Conservation (phyloP, 1,284 basidiomycete genomes). For the Cryptococcus jaspeensis region DNA sequence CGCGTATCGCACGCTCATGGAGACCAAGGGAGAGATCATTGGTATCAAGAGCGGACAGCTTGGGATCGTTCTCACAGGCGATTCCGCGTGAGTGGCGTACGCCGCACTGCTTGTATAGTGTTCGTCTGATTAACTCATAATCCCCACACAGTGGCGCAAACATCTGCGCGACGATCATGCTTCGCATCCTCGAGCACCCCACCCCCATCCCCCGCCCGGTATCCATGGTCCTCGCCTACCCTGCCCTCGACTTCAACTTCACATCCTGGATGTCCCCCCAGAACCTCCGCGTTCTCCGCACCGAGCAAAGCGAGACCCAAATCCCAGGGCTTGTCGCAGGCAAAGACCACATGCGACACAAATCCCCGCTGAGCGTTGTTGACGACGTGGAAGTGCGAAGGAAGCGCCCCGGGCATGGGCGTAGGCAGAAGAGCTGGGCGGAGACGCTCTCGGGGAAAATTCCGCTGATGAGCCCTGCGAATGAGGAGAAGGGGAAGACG, state of each 20-base stretch:
- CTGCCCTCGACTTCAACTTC: conserved; percentile 88
- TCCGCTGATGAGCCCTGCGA: conserved; percentile 25
- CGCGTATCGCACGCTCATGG: conserved; percentile 74
- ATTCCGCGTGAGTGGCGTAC: conserved; percentile 74
- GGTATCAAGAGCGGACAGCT: conserved; percentile 71
- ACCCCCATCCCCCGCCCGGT: conserved; percentile 60
- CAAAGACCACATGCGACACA: conserved; percentile 83
- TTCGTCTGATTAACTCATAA: neutral
- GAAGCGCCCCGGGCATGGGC: conserved; percentile 45
- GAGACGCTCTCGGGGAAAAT: conserved; percentile 46
- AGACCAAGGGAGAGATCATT: conserved; percentile 74
- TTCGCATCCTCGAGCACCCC: conserved; percentile 72
- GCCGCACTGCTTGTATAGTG: neutral
- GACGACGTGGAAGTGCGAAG: conserved; percentile 56
- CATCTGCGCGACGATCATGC: conserved; percentile 75
- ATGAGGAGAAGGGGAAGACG: conserved; percentile 11
- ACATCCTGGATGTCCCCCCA: conserved; percentile 94
- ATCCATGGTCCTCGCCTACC: conserved; percentile 73
- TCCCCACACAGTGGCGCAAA: conserved; percentile 67
- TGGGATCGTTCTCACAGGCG: conserved; percentile 75
- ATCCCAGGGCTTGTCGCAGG: conserved; percentile 66
- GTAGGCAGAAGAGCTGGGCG: conserved; percentile 56
- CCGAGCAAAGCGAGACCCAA: conserved; percentile 69
- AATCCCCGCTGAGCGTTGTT: conserved; percentile 84
- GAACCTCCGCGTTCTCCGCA: conserved; percentile 75